A percentile compares a stretch with the other conserved stretches of the same genome.
These are phyloP conservation scores for Cutaneotrichosporon sp. DNA, from an alignment of 1,284 basidiomycete species.

Conservation along the genomic window DNA sequence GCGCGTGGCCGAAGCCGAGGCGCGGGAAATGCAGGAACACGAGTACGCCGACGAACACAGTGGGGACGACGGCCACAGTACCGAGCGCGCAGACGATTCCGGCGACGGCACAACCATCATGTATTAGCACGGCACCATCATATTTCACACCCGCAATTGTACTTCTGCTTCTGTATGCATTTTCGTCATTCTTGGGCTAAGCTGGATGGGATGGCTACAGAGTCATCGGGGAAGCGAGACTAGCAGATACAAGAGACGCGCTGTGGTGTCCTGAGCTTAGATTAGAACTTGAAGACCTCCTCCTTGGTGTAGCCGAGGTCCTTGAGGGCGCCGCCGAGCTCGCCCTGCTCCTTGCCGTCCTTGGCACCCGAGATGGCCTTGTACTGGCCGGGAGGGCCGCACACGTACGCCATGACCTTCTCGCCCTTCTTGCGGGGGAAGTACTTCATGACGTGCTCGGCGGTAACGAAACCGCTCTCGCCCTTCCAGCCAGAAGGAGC, in stretches of 20 bases:
- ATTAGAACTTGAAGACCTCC: slow-evolving; percentile 52
- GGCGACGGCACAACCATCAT: slow-evolving; percentile 2
- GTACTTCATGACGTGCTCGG: slow-evolving; percentile 67
- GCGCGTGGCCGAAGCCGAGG: slow-evolving; percentile 1
- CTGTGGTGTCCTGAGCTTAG: background rate
- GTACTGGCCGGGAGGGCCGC: slow-evolving; percentile 86
- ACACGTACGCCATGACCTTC: slow-evolving; percentile 84
- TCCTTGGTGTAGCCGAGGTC: slow-evolving; percentile 79
- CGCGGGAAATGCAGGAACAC: background rate
- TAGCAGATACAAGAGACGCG: background rate
- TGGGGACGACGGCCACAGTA: background rate
- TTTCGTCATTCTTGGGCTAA: background rate
- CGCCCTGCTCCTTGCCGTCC: slow-evolving; percentile 70
- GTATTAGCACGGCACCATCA: background rate
- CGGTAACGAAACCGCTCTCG: slow-evolving; percentile 64
- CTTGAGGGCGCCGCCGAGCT: slow-evolving; percentile 73
- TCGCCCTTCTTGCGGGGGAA: slow-evolving; percentile 58
- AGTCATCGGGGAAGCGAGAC: too few species aligned
- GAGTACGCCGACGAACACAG: background rate
- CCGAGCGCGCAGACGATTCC: too few species aligned
- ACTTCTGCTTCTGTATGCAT: background rate
- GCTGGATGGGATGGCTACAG: too few species aligned
- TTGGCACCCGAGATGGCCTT: slow-evolving; percentile 60
- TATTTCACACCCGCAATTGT: too few species aligned
- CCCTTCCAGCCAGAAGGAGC: slow-evolving; percentile 66